These are phyloP conservation scores for Kurtzmaniella quercitrusa DNA, from an alignment of 1,139 yeast species.

Conservation along the genomic window DNA sequence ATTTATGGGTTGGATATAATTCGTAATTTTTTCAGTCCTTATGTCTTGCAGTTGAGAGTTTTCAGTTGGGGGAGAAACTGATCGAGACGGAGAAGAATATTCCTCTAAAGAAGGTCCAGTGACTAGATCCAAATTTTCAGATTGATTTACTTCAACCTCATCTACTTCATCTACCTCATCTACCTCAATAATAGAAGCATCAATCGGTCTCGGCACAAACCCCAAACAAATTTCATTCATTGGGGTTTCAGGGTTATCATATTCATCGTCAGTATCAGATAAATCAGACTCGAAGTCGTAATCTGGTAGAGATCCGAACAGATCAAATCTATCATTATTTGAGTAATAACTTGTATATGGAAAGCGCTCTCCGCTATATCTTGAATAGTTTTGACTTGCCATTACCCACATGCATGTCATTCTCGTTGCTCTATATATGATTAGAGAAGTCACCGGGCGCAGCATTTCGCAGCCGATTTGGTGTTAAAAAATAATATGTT, in stretches of 20 bases:
- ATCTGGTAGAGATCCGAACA: background rate
- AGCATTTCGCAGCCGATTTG: background rate
- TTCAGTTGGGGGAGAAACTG: too few relatives aligned
- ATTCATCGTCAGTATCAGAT: background rate
- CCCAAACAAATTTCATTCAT: background rate
- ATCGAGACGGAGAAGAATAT: too few relatives aligned
- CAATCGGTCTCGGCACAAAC: background rate
- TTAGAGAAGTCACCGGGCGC: background rate
- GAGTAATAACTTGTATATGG: background rate
- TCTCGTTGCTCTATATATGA: background rate
- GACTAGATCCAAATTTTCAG: too few relatives aligned
- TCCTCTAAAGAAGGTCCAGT: too few relatives aligned
- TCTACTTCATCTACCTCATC: background rate
- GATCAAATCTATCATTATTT: background rate
- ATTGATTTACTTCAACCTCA: too few relatives aligned
- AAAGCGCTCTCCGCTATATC: background rate
- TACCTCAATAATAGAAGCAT: background rate
- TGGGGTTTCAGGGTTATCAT: background rate
- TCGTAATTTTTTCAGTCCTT: too few relatives aligned
- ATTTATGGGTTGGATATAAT: too few relatives aligned
- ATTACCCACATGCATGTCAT: too few relatives aligned
- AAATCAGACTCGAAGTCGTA: background rate
- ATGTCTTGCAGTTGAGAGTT: too few relatives aligned
- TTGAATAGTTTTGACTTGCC: background rate
- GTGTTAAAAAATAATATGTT: background rate